Percentiles rank a stretch among this genome's conserved stretches.
Evolutionary conservation across 2,329 filamentous ascomycete species (phyloP).

Genomic region (Aspergillus jensenii): DNA sequence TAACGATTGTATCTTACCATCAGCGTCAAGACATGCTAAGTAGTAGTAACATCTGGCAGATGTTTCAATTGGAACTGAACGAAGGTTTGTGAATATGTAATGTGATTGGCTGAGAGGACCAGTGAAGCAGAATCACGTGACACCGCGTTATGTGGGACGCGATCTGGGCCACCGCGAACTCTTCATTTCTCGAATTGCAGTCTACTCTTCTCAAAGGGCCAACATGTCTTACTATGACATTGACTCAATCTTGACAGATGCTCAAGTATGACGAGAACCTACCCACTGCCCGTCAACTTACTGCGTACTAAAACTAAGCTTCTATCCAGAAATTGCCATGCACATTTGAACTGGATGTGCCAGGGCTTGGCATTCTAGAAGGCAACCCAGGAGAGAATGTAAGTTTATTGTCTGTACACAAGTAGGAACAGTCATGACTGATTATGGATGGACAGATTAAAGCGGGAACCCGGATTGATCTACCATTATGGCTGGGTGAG

Average conservation of each 20-base stretch:
- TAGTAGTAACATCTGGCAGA: too few relatives aligned
- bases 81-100: background rate
- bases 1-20: too few relatives aligned
- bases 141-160: slow-evolving; percentile 12
- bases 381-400: slow-evolving; percentile 69
- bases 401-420: slow-evolving; percentile 13
- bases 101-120: slow-evolving; percentile 1
- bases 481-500: slow-evolving; percentile 92
- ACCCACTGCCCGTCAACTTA: background rate
- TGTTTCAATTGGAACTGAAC: too few relatives aligned
- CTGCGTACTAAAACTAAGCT: background rate
- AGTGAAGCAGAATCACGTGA: slow-evolving; percentile 6
- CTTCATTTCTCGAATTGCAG: background rate
- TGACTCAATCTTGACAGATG: slow-evolving; percentile 48
- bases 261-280: slow-evolving; percentile 32
- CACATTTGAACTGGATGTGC: slow-evolving; percentile 87
- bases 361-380: slow-evolving; percentile 84
- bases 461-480: slow-evolving; percentile 72
- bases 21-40: too few relatives aligned
- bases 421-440: background rate
- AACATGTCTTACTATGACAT: slow-evolving; percentile 49
- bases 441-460: slow-evolving; percentile 60
- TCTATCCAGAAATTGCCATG: slow-evolving; percentile 80
- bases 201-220: background rate
- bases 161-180: background rate